Percentiles rank a stretch among this genome's conserved stretches.
These are phyloP conservation scores for Zopfia rhizophila DNA, from an alignment of 2,329 filamentous ascomycete genomes.

Conservation along the genomic window DNA sequence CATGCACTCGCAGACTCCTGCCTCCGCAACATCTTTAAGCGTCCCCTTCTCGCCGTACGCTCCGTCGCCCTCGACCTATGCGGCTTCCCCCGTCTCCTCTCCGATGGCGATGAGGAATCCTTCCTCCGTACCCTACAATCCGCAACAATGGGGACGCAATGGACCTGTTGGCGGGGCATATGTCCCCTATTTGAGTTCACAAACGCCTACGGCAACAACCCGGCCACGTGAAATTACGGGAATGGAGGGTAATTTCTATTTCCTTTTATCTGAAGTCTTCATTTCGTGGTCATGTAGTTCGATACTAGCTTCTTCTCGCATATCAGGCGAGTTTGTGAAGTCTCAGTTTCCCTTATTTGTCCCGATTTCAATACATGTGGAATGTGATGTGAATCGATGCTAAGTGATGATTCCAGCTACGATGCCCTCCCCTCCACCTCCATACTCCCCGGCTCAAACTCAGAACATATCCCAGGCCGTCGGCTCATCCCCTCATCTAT, in stretches of 20 bases:
- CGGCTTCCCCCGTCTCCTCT: constrained; percentile 42
- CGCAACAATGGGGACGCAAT: constrained; percentile 59
- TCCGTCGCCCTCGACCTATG: constrained; percentile 44
- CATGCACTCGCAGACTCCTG: constrained; percentile 52
- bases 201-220: constrained; percentile 35
- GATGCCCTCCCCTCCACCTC: constrained; percentile 62
- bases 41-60: constrained; percentile 51
- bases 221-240: constrained; percentile 55
- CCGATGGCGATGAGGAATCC: constrained; percentile 50
- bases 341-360: constrained; percentile 10
- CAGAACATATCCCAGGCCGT: constrained; percentile 48
- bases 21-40: constrained; percentile 49
- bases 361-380: not conserved
- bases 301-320: constrained; percentile 1
- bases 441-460: constrained; percentile 59
- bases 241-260: constrained; percentile 58
- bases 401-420: constrained; percentile 47
- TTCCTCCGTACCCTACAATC: constrained; percentile 57
- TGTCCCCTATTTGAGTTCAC: constrained; percentile 46
- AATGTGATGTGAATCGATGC: constrained; percentile 21
- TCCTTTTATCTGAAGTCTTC: constrained; percentile 10
- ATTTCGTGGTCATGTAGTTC: constrained; percentile 7
- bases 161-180: constrained; percentile 51
- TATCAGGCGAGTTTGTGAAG: constrained; percentile 12
- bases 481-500: constrained; percentile 50